phyloP scores from a whole-genome alignment of 2,329 filamentous ascomycete species.

The Waltergamsia citrina region DNA sequence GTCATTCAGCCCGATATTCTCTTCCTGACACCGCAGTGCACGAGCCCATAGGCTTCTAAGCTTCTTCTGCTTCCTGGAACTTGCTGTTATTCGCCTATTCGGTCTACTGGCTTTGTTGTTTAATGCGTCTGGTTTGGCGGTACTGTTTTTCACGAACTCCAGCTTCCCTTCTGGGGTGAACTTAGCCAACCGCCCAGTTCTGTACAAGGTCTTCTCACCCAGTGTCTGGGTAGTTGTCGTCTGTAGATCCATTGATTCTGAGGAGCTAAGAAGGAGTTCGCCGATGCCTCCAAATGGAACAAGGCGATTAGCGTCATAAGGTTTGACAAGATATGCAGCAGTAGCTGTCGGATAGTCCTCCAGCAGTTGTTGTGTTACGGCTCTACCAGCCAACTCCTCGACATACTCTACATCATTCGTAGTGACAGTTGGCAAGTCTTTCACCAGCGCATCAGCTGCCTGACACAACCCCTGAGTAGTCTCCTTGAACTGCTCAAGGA shows the following conservation, averaged over 20 bases:
- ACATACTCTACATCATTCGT: constrained; percentile 23
- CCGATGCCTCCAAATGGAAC: constrained; percentile 30
- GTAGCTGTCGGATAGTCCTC: constrained; percentile 14
- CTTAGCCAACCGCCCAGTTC: constrained; percentile 29
- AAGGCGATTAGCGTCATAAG: constrained; percentile 20
- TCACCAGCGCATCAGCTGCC: constrained; percentile 18
- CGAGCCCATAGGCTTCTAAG: constrained; percentile 38
- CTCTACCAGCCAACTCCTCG: constrained; percentile 10
- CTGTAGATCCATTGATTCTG: constrained; percentile 14
- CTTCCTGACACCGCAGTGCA: constrained; percentile 31
- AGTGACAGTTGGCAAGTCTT: constrained; percentile 22
- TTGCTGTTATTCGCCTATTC: constrained; percentile 24
- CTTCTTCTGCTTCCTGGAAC: constrained; percentile 29
- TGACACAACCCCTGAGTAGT: constrained; percentile 40
- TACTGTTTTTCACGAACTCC: constrained; percentile 8
- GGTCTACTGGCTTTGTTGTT: constrained; percentile 5
- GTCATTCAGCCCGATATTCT: constrained; percentile 41
- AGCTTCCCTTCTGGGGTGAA: constrained; percentile 20
- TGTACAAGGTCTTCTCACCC: constrained; percentile 19
- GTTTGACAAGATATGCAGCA: constrained; percentile 29
- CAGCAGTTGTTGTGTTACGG: constrained; percentile 8
- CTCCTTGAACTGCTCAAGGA: constrained; percentile 39
- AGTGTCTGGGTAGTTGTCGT: not conserved
- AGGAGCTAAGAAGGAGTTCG: constrained; percentile 30
- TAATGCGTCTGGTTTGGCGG: constrained; percentile 5